A percentile compares a stretch with the other conserved stretches of the same genome.
Conservation (phyloP, 305 asterid genomes). For the Fraxinus latifolia region DNA sequence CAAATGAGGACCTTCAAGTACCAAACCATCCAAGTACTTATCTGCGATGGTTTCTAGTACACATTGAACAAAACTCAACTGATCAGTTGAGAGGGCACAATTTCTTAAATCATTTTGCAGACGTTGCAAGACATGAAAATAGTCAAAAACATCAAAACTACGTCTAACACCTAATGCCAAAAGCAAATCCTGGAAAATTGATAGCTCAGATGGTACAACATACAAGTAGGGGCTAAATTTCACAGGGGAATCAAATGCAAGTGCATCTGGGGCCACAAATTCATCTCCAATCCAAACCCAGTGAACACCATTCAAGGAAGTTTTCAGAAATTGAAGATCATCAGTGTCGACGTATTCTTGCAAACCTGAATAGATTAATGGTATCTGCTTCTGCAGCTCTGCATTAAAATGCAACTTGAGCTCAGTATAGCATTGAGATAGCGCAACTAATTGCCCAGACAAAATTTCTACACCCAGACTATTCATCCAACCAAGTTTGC, state of each 20-base stretch:
- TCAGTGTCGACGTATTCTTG: constrained; percentile 59
- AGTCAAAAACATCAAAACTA: constrained; percentile 74
- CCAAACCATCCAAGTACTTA: constrained; percentile 48
- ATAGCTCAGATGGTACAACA: constrained; percentile 91
- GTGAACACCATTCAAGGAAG: constrained; percentile 55
- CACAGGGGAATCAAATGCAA: constrained; percentile 96
- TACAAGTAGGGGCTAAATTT: constrained; percentile 90
- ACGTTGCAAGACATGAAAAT: constrained; percentile 59
- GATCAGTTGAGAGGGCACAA: constrained; percentile 64
- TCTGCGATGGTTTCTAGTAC: constrained; percentile 85
- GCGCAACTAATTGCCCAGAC: constrained; percentile 68
- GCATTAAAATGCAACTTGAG: constrained; percentile 46
- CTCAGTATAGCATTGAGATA: constrained; percentile 54
- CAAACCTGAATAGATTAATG: constrained; percentile 64
- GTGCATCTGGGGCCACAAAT: constrained; percentile 75
- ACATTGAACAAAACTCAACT: constrained; percentile 76
- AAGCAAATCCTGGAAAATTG: constrained; percentile 77
- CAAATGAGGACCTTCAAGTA: constrained; percentile 38
- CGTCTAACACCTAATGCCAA: constrained; percentile 80
- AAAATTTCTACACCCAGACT: constrained; percentile 47
- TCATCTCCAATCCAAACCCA: constrained; percentile 99
- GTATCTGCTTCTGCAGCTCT: constrained; percentile 65
- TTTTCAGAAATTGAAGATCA: constrained; percentile 48
- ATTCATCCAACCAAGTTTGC: constrained; percentile 83
- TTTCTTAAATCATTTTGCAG: constrained; percentile 67